Conservation (phyloP, 2,329 filamentous ascomycete species). For the Phaeosphaeriaceae sp. region DNA sequence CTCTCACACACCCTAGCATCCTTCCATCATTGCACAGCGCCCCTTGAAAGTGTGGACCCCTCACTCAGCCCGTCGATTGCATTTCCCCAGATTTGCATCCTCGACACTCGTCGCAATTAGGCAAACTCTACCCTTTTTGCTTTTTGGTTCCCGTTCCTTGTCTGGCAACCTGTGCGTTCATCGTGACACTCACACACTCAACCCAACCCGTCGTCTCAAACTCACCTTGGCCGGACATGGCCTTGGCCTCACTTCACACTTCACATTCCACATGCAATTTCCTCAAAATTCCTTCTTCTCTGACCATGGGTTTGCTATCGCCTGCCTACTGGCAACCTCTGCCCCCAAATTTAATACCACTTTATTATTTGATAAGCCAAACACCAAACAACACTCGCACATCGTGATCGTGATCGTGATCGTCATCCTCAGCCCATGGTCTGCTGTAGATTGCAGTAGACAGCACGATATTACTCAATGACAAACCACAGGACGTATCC, state of each 20-base stretch:
- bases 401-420: not conserved
- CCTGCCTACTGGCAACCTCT: no score
- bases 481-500: not conserved
- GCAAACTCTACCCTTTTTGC: no score
- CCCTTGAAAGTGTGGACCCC: no score
- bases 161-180: not conserved
- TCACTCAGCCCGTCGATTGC: slow-evolving; percentile 18
- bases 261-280: no score
- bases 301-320: no score
- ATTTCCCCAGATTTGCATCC: slow-evolving; percentile 38
- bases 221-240: no score
- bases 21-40: slow-evolving; percentile 12
- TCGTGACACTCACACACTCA: slow-evolving; percentile 5
- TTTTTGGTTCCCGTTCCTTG: slow-evolving; percentile 32
- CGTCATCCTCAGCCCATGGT: not conserved
- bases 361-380: no score
- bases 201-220: no score
- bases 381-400: no score
- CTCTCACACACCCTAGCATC: slow-evolving; percentile 1
- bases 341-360: slow-evolving; percentile 1
- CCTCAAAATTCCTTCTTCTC: no score
- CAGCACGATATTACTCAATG: slow-evolving; percentile 10
- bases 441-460: not conserved
- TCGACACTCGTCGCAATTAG: not conserved
- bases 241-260: no score